phyloP scores from a whole-genome alignment of 106 monocot species.

The Dendrobium huoshanense region DNA sequence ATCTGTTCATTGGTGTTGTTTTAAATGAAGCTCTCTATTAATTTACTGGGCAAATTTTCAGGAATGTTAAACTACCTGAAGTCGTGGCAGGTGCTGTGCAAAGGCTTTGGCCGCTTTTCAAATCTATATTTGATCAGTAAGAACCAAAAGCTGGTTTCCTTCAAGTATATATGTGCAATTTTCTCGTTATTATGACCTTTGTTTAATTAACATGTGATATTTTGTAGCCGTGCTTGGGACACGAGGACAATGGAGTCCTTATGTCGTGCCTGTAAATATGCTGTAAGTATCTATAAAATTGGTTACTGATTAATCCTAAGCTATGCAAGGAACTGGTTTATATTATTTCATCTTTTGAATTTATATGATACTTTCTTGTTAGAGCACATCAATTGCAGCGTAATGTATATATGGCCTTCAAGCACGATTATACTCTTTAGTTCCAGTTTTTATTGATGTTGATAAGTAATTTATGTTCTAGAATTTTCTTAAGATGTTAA shows the following conservation, averaged over 20 bases:
- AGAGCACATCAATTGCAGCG: background rate
- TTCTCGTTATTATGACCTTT: background rate
- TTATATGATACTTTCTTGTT: background rate
- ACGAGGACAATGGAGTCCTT: conserved; percentile 95
- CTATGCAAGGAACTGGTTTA: background rate
- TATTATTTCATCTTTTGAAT: background rate
- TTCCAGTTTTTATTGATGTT: background rate
- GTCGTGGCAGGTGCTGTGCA: conserved; percentile 74
- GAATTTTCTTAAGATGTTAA: background rate
- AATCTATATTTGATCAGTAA: conserved; percentile 87
- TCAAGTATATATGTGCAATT: background rate
- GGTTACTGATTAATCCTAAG: background rate
- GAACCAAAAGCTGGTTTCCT: background rate
- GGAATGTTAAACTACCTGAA: conserved; percentile 84
- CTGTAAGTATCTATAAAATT: conserved; percentile 51
- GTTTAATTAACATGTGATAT: background rate
- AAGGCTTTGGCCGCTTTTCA: conserved; percentile 80
- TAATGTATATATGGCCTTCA: background rate
- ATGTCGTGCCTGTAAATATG: conserved; percentile 93
- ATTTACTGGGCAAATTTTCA: conserved; percentile 18
- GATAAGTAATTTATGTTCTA: background rate
- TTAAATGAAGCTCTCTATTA: background rate
- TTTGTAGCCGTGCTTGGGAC: conserved; percentile 83
- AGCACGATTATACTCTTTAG: background rate
- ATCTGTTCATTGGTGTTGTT: background rate